These are phyloP conservation scores for Ophiostoma sp. DNA, from an alignment of 2,329 filamentous ascomycete species.

Conservation along the genomic window DNA sequence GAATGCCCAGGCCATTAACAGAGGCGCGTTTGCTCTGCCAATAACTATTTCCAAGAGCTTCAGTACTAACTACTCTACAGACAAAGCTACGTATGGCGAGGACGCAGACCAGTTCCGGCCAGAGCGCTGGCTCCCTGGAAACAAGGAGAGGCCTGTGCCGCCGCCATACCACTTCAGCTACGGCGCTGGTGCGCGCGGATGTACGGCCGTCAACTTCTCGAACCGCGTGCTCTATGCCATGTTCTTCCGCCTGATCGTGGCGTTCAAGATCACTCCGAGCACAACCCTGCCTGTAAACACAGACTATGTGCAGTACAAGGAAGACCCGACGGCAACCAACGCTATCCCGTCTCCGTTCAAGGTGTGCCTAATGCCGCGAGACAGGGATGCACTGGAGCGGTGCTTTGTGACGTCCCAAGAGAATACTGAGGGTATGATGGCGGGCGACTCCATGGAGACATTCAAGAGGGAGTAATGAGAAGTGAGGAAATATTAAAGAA, in stretches of 20 bases:
- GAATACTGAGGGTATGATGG: not conserved
- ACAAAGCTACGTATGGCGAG: constrained; percentile 1
- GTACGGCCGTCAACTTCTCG: constrained; percentile 16
- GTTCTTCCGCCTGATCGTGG: constrained; percentile 17
- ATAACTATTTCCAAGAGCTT: not conserved
- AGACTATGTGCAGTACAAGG: not conserved
- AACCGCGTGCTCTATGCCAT: constrained; percentile 21
- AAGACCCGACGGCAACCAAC: not conserved
- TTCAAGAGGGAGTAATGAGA: not conserved
- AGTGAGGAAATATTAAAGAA: not conserved
- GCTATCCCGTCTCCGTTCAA: not conserved
- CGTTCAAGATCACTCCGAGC: constrained; percentile 14
- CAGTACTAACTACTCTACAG: not conserved
- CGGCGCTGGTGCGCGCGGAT: constrained; percentile 48
- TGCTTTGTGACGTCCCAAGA: not conserved
- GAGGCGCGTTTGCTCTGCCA: not conserved
- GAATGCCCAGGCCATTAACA: not conserved
- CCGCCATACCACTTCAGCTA: constrained; percentile 54
- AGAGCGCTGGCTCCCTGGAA: constrained; percentile 56
- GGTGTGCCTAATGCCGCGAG: not conserved
- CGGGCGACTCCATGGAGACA: not conserved
- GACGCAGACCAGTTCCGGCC: not conserved
- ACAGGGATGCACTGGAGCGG: not conserved
- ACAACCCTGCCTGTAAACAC: not conserved
- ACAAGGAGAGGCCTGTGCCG: constrained; percentile 44